Conservation (phyloP, 331 rosid genomes). For the Dryas integrifolia region DNA sequence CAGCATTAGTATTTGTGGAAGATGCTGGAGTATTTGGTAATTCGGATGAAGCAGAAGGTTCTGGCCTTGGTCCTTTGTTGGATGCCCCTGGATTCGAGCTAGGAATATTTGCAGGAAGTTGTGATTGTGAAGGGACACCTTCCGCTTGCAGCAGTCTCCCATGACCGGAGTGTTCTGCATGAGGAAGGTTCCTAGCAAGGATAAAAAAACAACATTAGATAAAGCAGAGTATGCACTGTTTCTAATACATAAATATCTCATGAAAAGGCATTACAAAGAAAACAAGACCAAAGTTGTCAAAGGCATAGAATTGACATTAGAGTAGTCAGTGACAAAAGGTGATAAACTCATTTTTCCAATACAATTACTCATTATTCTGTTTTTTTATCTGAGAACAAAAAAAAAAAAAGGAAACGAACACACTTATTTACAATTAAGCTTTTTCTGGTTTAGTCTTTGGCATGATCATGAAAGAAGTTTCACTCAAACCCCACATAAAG, state of each 20-base stretch:
- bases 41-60: neutral
- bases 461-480: neutral
- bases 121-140: neutral
- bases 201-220: conserved; percentile 10
- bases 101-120: neutral
- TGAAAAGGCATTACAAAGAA: neutral
- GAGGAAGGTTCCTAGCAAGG: conserved; percentile 40
- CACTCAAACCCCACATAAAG: neutral
- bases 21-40: no score
- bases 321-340: neutral
- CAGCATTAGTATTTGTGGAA: neutral
- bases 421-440: no score
- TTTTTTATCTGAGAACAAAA: neutral
- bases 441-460: no score
- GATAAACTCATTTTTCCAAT: neutral
- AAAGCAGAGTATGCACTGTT: neutral
- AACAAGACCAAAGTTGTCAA: neutral
- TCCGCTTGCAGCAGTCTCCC: conserved; percentile 22
- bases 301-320: neutral
- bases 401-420: no score
- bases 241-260: neutral
- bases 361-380: neutral
- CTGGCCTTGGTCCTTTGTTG: neutral
- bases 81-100: rapidly evolving
- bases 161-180: conserved; percentile 20